Evolutionary conservation across 257 asterid genomes (phyloP), one percentile per base, ranked within the genome.

Genomic region (Gentiana straminea): DNA sequence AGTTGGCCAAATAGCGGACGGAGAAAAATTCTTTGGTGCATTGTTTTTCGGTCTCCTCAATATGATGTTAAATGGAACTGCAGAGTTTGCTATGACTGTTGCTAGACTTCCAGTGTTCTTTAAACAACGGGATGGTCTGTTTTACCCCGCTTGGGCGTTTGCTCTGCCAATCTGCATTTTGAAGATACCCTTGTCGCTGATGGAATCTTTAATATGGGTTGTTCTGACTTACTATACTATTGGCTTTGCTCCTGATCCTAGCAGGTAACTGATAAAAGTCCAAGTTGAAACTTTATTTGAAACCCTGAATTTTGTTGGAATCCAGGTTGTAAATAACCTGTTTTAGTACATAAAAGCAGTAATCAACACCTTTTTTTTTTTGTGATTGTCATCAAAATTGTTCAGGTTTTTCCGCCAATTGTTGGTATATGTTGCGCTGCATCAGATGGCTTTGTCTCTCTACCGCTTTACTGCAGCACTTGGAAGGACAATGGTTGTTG

Each of bases 101-200:
- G 51, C 77, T 53, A 74, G 98, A 68, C 94, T 89, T 70, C 97
- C 97, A 0, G 94, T 86, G 56, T 89, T 86, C 81, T 90, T 82
- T 55, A 86, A 86, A 69, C 98, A 90, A 58, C 69, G 98, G 66
- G 95, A 86, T 61, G 84, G 87, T 62, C 72, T 84, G 45, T 84
- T 90, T 75, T 90, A 64, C 73, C 98, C 98, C 8, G 91, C 98
- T 49, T 90, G 98, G 98, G 98, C 98, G 1, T 90, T 90, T 57
- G 83, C 96, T 8, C 68, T 90, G 38, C 98, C 98, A 2, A 90
- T 90, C 68, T 90, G 96, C 95, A 78, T 90, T 64, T 75, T 84
- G 38, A 71, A 81, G 66, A 79, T 90, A 64, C 98, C 98, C 10
- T 82, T 86, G 60, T 90, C 98, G 24, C 55, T 86, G 13, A 57